Base-by-base conservation (phyloP, 2,329 filamentous ascomycete species). In the Seiridium unicorne region DNA sequence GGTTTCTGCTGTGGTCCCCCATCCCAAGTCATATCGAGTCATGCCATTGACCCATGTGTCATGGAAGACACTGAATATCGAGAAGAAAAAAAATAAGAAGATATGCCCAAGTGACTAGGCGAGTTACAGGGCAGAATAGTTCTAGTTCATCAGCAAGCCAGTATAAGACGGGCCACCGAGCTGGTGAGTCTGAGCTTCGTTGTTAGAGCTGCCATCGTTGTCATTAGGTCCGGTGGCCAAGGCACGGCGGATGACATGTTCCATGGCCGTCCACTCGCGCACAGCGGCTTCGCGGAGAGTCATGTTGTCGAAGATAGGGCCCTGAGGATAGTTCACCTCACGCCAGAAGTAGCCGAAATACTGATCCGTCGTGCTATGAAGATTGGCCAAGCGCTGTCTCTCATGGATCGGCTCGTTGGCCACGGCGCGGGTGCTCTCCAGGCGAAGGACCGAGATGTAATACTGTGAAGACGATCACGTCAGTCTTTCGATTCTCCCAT, bases 401-500 rank as follows among this genome's bases (percentile, higher is more conserved):
- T 81, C 76, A 5, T 70, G 70, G 31, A 84, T 73, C 0, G 76
- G 69, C 9, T 79, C 73, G 8, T 66, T 57, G 40, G 76, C 65
- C 9, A 81, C 69, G 32, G 76, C 74, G 2, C 77, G 72, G 10
- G 69, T 73, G 0, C 83, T 82, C 66, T 84, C 79, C 64, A 84
- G 79, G 44, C 83, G 81, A 59, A 88, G 81, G 32, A 84, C 61
- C 13, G 76, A 73, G 58, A 87, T 80, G 71, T 86, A 88, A 76
- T 79, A 88, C 84, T 87, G 54, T 44, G 64, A 55, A 4, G 48
- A 48, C 40, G 7, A 7, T 60, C 68, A 48, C 69, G 65, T 64
- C 49, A 59, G 54, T 8, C 11, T 46, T 13, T 10, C 18, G 7
- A 2, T 46, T 34, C 31, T 57, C 26, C 31, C 5, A 35, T 6